Evolutionary conservation across 2,329 filamentous ascomycete genomes (phyloP).

Genomic region (Fusarium praegraminearum): DNA sequence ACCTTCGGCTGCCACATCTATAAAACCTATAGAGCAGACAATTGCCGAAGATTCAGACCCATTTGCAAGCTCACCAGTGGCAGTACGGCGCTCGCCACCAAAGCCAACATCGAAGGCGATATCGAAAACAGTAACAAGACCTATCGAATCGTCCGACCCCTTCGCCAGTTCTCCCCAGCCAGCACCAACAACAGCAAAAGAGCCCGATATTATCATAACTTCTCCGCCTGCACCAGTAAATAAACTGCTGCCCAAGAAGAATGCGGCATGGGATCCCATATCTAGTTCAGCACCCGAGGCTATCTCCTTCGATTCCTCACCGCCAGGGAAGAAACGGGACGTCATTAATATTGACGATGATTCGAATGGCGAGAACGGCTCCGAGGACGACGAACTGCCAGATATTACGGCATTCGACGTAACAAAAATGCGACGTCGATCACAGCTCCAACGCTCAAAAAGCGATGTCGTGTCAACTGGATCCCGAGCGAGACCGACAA

Average conservation of each 20-base stretch:
- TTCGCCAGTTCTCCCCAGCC: conserved; percentile 33
- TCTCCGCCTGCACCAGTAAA: conserved; percentile 8
- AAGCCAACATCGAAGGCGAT: conserved; percentile 2
- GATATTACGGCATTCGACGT: conserved; percentile 59
- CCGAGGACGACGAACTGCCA: conserved; percentile 64
- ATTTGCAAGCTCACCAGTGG: conserved; percentile 52
- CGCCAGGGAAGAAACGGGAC: conserved; percentile 18
- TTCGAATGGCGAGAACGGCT: conserved; percentile 47
- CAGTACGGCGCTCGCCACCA: not conserved
- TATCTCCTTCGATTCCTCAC: conserved; percentile 36
- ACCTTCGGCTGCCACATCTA: not conserved
- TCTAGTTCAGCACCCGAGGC: conserved; percentile 65
- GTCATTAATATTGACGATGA: conserved; percentile 56
- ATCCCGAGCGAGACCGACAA: conserved; percentile 33
- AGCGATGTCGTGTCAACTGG: conserved; percentile 48
- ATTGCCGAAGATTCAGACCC: conserved; percentile 48
- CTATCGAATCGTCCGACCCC: conserved; percentile 40
- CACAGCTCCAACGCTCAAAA: conserved; percentile 48
- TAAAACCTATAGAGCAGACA: not conserved
- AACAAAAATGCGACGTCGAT: conserved; percentile 44
- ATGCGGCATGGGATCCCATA: conserved; percentile 61
- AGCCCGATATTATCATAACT: conserved; percentile 11
- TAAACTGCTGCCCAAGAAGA: conserved; percentile 17
- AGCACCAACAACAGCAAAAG: conserved; percentile 1
- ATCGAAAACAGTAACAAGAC: not conserved